Evolutionary conservation across 345 rosid species (phyloP).

Genomic region (Gossypium ekmanianum): DNA sequence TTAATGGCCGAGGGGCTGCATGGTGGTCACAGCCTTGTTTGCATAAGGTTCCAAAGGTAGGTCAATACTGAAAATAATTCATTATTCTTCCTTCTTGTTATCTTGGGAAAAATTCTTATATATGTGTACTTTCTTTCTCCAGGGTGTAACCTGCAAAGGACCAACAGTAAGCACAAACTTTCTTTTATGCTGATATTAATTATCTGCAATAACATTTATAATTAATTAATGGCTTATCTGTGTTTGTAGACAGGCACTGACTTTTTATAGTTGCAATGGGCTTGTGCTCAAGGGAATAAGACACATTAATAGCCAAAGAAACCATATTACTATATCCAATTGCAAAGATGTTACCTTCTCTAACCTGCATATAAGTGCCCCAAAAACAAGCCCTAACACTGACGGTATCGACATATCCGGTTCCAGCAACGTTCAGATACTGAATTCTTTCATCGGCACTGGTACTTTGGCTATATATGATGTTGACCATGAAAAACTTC

Average conservation of each 20-base stretch:
- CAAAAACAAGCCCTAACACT: slow-evolving; percentile 38
- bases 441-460: slow-evolving; percentile 27
- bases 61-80: not conserved
- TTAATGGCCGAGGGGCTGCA: slow-evolving; percentile 10
- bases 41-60: not conserved
- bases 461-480: slow-evolving; percentile 22
- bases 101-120: not conserved
- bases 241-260: slow-evolving; percentile 28
- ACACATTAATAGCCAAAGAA: slow-evolving; percentile 32
- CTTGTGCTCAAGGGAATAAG: slow-evolving; percentile 28
- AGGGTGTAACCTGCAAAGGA: slow-evolving; percentile 18
- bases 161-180: not conserved
- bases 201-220: not conserved
- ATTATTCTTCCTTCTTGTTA: not conserved
- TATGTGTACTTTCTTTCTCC: not conserved
- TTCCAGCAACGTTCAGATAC: slow-evolving; percentile 31
- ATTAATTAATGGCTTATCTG: not conserved
- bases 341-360: slow-evolving; percentile 30
- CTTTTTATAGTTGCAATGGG: slow-evolving; percentile 30
- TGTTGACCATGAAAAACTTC: not conserved
- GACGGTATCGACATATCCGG: slow-evolving; percentile 31
- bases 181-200: not conserved
- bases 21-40: slow-evolving; percentile 4
- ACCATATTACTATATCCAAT: slow-evolving; percentile 29
- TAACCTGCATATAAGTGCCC: slow-evolving; percentile 31